Percentiles rank a stretch among this genome's conserved stretches.
Conservation (phyloP, 176 grass and related monocot species). For the Cenchrus fungigraminus region DNA sequence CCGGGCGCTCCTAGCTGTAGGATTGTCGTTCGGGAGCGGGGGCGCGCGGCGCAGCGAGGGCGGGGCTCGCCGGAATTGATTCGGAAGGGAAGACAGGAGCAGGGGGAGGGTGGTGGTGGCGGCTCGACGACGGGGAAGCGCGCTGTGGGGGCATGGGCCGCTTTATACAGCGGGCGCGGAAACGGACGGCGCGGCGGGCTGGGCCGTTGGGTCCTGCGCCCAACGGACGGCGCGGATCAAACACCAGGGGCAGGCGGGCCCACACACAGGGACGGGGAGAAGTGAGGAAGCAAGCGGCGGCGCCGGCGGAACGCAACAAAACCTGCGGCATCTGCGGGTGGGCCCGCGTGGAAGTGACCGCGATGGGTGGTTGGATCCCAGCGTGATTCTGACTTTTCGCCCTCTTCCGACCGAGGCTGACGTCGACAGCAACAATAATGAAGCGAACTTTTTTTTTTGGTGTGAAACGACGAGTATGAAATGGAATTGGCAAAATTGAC, state of each 20-base stretch:
- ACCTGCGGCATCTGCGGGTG: background rate
- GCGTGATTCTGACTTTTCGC: no score
- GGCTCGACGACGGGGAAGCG: background rate
- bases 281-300: background rate
- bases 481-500: no score
- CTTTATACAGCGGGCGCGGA: conserved; percentile 23
- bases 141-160: background rate
- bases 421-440: no score
- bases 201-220: background rate
- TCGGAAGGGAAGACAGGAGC: no score
- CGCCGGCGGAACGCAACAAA: background rate
- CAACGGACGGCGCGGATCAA: conserved; percentile 44
- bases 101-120: conserved; percentile 1
- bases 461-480: no score
- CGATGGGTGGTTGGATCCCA: no score
- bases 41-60: background rate
- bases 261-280: conserved; percentile 29
- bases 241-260: background rate
- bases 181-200: conserved; percentile 36
- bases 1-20: no score
- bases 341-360: conserved; percentile 5
- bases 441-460: no score
- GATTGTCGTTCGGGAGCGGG: no score
- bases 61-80: no score
- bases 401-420: no score